Conservation (phyloP, 805 yeast species). For the Wickerhamomyces subpelliculosus region DNA sequence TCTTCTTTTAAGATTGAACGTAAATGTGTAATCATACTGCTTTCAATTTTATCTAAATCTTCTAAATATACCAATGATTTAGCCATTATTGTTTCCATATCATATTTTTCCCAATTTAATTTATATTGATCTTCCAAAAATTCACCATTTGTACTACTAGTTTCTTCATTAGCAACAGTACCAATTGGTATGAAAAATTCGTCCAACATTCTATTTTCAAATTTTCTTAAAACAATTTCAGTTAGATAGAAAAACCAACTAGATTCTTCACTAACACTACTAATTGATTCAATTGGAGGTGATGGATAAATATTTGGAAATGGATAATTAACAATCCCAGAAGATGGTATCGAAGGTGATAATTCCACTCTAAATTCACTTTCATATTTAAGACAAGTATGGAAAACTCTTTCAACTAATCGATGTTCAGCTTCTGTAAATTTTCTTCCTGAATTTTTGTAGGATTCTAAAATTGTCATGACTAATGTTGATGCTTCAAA, state of each 20-base stretch:
- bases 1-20: conserved; percentile 11
- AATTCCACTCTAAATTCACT: conserved; percentile 20
- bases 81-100: conserved; percentile 5
- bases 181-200: conserved; percentile 15
- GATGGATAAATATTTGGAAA: conserved; percentile 19
- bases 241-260: conserved; percentile 21
- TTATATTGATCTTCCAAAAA: conserved; percentile 9
- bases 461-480: conserved; percentile 14
- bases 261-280: conserved; percentile 12
- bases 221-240: conserved; percentile 17
- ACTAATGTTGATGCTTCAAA: conserved; percentile 15
- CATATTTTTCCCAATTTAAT: conserved; percentile 14
- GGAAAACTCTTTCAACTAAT: conserved; percentile 15
- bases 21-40: conserved; percentile 9
- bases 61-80: conserved; percentile 8
- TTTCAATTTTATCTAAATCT: conserved; percentile 17
- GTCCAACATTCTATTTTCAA: conserved; percentile 19
- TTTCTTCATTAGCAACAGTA: conserved; percentile 3
- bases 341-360: conserved; percentile 18
- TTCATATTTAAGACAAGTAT: conserved; percentile 19
- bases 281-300: conserved; percentile 13
- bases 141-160: conserved; percentile 5
- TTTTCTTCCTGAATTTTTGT: conserved; percentile 11
- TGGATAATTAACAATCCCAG: conserved; percentile 19
- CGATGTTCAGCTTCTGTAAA: conserved; percentile 12